Evolutionary conservation across 345 rosid genomes (phyloP).

Genomic region (Populus davidiana): DNA sequence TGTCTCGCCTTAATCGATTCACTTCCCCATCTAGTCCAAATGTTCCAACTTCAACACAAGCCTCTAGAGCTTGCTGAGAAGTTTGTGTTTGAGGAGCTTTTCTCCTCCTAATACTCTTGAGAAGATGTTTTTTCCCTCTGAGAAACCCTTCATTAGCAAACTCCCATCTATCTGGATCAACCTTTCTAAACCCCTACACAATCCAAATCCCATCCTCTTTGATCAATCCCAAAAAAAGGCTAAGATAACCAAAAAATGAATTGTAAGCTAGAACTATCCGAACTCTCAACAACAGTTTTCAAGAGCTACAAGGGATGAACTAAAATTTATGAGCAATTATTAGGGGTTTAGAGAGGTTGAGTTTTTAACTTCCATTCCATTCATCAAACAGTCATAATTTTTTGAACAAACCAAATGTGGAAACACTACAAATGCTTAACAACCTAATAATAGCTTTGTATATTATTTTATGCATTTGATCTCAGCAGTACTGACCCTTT

Average conservation of each 20-base stretch:
- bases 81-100: constrained; percentile 34
- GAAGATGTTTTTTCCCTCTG: constrained; percentile 65
- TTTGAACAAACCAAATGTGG: not conserved
- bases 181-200: constrained; percentile 87
- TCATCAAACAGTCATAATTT: not conserved
- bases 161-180: constrained; percentile 95
- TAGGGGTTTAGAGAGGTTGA: not conserved
- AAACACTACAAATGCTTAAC: not conserved
- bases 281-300: not conserved
- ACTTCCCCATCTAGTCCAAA: constrained; percentile 64
- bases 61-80: constrained; percentile 48
- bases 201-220: constrained; percentile 24
- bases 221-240: constrained; percentile 10
- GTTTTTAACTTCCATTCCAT: not conserved
- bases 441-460: constrained; percentile 3
- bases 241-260: not conserved
- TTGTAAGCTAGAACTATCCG: not conserved
- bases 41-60: constrained; percentile 62
- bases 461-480: not conserved
- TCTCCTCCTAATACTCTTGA: constrained; percentile 59
- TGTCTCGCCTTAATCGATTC: constrained; percentile 53
- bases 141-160: constrained; percentile 73
- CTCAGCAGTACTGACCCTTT: not conserved
- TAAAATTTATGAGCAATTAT: not conserved
- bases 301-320: not conserved